Evolutionary conservation across 2,329 filamentous ascomycete species (phyloP), one percentile per base, ranked within the genome.

Genomic region (Chaetoscypha palmicola): DNA sequence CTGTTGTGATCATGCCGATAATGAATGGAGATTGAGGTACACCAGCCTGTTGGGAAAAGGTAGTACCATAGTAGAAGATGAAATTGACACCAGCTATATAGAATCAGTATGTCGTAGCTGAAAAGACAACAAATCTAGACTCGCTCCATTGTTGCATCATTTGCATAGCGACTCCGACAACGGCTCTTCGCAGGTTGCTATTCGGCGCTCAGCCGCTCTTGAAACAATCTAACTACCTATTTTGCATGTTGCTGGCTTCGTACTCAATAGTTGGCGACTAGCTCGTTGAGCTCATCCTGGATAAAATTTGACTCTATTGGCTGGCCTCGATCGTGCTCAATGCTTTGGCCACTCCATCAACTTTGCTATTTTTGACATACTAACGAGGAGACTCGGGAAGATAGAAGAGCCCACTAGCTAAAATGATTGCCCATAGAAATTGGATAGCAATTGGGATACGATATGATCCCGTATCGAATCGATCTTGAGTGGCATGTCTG

Each of bases 331-430:
- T 88, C 72, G 36, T 65, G 70, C 36, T 71, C 67, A 87, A 70
- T 2, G 80, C 63, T n/a, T 60, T 65, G 5, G 77, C 73, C 1
- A 81, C 81, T 40, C 70, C 63, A 1, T 77, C 74, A 23, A 66
- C 62, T 26, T 70, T 65, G 44, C 72, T 74, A 37, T 67, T 68
- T 64, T 80, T 84, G 64, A 88, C 78, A 11, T 83, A 67, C 62
- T 70, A 88, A 17, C 83, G 76, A 1, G 83, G 83, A 0, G 83
- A 85, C 59, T 88, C 83, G 7, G 83, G 84, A 1, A 88, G 73
- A 42, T 86, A 48, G 22, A 82, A 47, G 68, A 87, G 76, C 43
- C 83, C 83, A 30, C 53, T 31, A 44, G 79, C 74, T 19, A 87
- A 71, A 48, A 87, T 72, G 20, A 86, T 61, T 4, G 82, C 76